Evolutionary conservation across 208 protist genomes (phyloP).

Genomic region (Trypanosoma avium): DNA sequence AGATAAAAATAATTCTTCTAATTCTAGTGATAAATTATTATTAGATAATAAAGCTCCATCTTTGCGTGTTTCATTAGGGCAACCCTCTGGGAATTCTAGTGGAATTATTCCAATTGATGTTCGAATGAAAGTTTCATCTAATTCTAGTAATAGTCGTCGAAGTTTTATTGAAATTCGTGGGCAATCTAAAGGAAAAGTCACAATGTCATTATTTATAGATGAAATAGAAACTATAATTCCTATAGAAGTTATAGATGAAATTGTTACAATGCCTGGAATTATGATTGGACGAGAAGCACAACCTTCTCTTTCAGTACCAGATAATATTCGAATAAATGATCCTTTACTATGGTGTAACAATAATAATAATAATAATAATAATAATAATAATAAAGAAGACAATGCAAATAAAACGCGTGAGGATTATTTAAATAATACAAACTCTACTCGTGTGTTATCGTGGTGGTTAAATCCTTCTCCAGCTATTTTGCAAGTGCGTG

Average conservation of each 20-base stretch:
- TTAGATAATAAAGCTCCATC: constrained; percentile 5
- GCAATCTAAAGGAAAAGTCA: constrained; percentile 9
- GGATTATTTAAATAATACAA: constrained; percentile 8
- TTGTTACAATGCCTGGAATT: constrained; percentile 53
- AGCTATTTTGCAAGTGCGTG: constrained; percentile 41
- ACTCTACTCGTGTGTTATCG: constrained; percentile 31
- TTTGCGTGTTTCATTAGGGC: constrained; percentile 2
- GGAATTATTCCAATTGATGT: constrained; percentile 18
- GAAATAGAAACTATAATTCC: constrained; percentile 39
- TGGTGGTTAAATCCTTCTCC: constrained; percentile 82
- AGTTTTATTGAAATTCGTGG: constrained; percentile 21
- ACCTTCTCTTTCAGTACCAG: constrained; percentile 32
- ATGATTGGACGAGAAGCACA: constrained; percentile 61
- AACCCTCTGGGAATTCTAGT: neutral
- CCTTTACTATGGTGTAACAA: constrained; percentile 21
- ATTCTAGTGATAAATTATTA: constrained; percentile 15
- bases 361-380: too few species aligned
- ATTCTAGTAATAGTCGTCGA: neutral
- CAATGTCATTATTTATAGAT: constrained; percentile 25
- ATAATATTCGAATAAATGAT: constrained; percentile 25
- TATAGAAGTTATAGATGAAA: constrained; percentile 49
- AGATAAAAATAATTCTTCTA: constrained; percentile 28
- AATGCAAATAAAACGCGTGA: neutral
- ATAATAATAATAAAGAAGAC: constrained; percentile 10
- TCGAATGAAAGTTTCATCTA: constrained; percentile 16